phyloP scores from a whole-genome alignment of 108 stramenopile genomes.

The Fistulifera pelliculosa region DNA sequence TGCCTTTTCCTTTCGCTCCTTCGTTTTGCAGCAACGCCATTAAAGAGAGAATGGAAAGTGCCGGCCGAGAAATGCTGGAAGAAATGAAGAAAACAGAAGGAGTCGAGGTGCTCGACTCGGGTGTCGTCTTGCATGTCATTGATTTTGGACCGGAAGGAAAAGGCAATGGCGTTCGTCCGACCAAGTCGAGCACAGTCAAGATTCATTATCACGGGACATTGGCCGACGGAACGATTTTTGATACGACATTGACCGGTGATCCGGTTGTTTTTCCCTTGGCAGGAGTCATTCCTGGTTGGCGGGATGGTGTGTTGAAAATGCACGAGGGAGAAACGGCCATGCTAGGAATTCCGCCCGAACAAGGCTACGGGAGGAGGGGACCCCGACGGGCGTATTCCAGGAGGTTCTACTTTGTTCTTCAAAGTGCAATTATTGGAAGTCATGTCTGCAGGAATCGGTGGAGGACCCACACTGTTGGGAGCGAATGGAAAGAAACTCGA shows the following conservation, averaged over 20 bases:
- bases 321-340: slow-evolving; percentile 83
- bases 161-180: slow-evolving; percentile 56
- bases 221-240: slow-evolving; percentile 80
- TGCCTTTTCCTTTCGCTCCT: neutral
- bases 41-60: slow-evolving; percentile 49
- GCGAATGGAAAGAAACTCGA: slow-evolving; percentile 49
- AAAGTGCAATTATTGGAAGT: slow-evolving; percentile 80
- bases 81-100: slow-evolving; percentile 61
- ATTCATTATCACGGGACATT: slow-evolving; percentile 81
- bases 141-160: slow-evolving; percentile 62
- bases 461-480: slow-evolving; percentile 53
- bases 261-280: slow-evolving; percentile 64
- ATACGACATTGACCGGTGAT: slow-evolving; percentile 64
- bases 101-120: slow-evolving; percentile 44
- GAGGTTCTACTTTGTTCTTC: slow-evolving; percentile 78
- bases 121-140: slow-evolving; percentile 63
- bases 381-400: slow-evolving; percentile 76
- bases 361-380: slow-evolving; percentile 67
- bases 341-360: slow-evolving; percentile 74
- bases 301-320: slow-evolving; percentile 65
- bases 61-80: slow-evolving; percentile 62
- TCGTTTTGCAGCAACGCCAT: slow-evolving; percentile 40
- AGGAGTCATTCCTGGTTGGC: slow-evolving; percentile 70
- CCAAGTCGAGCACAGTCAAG: slow-evolving; percentile 52
- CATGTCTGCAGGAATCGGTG: slow-evolving; percentile 60